phyloP scores from a whole-genome alignment of 2,329 filamentous ascomycete genomes.

The Penicillium vulpinum region DNA sequence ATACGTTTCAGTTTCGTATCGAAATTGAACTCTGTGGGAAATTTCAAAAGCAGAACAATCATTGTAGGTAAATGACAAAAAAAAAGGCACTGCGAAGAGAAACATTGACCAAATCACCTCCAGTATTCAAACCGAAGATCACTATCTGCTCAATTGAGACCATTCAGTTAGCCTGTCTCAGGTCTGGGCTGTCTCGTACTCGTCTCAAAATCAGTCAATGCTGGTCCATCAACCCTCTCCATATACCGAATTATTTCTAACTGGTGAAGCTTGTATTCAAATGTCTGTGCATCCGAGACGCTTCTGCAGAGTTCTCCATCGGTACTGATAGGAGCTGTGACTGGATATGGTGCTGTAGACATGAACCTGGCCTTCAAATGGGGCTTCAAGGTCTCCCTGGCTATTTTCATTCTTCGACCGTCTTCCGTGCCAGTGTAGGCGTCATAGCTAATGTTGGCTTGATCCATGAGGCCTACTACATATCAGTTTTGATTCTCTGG shows the following conservation, averaged over 20 bases:
- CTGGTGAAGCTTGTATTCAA: slow-evolving; percentile 11
- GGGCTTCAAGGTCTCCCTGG: background rate
- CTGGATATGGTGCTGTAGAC: background rate
- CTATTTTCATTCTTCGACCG: background rate
- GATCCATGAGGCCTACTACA: background rate
- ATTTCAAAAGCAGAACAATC: background rate
- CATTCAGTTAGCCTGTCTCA: background rate
- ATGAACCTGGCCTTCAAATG: slow-evolving; percentile 1
- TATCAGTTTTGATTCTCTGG: background rate
- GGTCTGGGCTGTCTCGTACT: background rate
- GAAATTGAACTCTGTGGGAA: background rate
- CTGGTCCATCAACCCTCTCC: background rate
- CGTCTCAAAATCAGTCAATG: slow-evolving; percentile 3
- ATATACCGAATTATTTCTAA: slow-evolving; percentile 6
- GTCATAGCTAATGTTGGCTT: background rate
- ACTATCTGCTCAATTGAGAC: background rate
- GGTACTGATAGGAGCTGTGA: slow-evolving; percentile 1
- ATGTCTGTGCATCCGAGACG: slow-evolving; percentile 4
- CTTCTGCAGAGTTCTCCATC: background rate
- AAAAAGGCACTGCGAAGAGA: background rate
- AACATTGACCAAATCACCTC: background rate
- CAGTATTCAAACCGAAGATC: background rate
- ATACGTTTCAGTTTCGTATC: background rate
- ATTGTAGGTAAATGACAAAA: background rate
- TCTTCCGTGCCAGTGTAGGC: background rate